A percentile compares a stretch with the other conserved stretches of the same genome.
phyloP scores from a whole-genome alignment of 2,329 filamentous ascomycete genomes.

The Claviceps capensis region DNA sequence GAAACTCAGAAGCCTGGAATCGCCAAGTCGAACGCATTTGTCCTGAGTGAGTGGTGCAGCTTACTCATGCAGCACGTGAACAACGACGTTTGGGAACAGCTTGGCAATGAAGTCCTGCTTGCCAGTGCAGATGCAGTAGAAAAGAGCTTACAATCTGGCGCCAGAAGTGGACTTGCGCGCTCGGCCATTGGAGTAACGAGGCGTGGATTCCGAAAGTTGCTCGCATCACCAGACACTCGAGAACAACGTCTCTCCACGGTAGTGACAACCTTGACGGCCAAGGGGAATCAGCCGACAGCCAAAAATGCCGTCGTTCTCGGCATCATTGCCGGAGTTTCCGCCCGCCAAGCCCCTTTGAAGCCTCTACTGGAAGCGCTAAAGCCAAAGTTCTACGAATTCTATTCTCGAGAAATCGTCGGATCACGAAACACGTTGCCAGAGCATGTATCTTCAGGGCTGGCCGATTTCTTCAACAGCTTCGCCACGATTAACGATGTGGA shows the following conservation, averaged over 20 bases:
- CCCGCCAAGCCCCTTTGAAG: constrained; percentile 52
- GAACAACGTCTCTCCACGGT: constrained; percentile 48
- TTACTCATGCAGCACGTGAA: constrained; percentile 61
- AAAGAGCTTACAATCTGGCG: constrained; percentile 54
- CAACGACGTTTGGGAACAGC: constrained; percentile 47
- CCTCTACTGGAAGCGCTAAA: constrained; percentile 50
- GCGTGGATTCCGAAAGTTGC: constrained; percentile 62
- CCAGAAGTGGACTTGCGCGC: constrained; percentile 50
- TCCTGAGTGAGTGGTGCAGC: constrained; percentile 81
- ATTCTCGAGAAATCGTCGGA: constrained; percentile 69
- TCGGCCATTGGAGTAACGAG: constrained; percentile 68
- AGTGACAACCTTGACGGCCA: constrained; percentile 54
- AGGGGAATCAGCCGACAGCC: constrained; percentile 47
- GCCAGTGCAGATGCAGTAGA: constrained; percentile 64
- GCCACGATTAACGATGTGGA: constrained; percentile 60
- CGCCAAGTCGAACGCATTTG: constrained; percentile 69
- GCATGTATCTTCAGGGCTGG: constrained; percentile 59
- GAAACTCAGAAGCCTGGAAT: constrained; percentile 69
- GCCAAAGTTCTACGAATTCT: constrained; percentile 66
- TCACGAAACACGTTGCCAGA: constrained; percentile 58
- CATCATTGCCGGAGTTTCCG: constrained; percentile 74
- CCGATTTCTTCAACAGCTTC: constrained; percentile 73
- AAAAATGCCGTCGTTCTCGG: constrained; percentile 70
- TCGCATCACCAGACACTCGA: constrained; percentile 41
- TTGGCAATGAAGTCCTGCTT: constrained; percentile 50